phyloP scores from a whole-genome alignment of 1,139 yeast genomes.

The Ogataea hybrid region DNA sequence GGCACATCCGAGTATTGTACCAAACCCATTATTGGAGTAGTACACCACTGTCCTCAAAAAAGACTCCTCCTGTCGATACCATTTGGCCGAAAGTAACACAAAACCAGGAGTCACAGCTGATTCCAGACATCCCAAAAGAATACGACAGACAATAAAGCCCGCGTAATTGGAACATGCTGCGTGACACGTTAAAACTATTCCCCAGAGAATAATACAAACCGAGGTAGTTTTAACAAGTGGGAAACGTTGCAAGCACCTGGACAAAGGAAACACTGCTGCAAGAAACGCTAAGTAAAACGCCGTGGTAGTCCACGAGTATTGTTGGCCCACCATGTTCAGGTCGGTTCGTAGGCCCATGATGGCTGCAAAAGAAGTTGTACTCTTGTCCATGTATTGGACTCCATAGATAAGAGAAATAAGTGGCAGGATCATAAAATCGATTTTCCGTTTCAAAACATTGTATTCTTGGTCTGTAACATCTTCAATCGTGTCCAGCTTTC shows the following conservation, averaged over 20 bases:
- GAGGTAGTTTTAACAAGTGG: conserved; percentile 41
- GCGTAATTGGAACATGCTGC: conserved; percentile 38
- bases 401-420: conserved; percentile 45
- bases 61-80: conserved; percentile 48
- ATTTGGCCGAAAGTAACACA: conserved; percentile 49
- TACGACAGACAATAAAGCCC: conserved; percentile 41
- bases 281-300: conserved; percentile 55
- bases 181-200: conserved; percentile 40
- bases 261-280: conserved; percentile 48
- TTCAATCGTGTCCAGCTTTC: background rate
- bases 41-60: conserved; percentile 43
- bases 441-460: conserved; percentile 39
- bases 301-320: conserved; percentile 55
- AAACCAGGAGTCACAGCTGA: conserved; percentile 49
- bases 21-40: conserved; percentile 50
- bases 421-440: conserved; percentile 52
- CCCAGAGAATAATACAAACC: conserved; percentile 45
- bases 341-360: conserved; percentile 52
- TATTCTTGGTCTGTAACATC: conserved; percentile 8
- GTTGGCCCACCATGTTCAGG: conserved; percentile 47
- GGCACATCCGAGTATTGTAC: conserved; percentile 43
- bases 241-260: conserved; percentile 39
- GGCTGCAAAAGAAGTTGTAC: conserved; percentile 55
- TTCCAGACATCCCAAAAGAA: conserved; percentile 46
- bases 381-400: conserved; percentile 52